phyloP scores from a whole-genome alignment of 257 asterid species.

The Scutellaria barbata region DNA sequence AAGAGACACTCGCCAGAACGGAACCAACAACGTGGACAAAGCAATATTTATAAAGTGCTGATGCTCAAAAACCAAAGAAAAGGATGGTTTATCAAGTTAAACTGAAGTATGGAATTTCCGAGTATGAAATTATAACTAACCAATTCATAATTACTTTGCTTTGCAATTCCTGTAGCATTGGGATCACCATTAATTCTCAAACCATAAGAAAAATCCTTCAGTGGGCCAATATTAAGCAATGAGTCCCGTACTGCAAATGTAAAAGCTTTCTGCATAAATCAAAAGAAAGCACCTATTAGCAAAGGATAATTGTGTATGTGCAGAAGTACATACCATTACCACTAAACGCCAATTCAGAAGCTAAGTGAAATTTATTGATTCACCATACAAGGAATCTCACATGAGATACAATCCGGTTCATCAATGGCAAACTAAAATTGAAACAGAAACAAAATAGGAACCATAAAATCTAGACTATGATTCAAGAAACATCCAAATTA shows the following conservation, averaged over 20 bases:
- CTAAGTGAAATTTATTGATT: constrained; percentile 14
- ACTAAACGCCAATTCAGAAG: constrained; percentile 18
- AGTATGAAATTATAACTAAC: constrained; percentile 52
- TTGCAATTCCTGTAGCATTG: constrained; percentile 79
- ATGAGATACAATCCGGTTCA: constrained; percentile 25
- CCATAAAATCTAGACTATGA: constrained; percentile 9
- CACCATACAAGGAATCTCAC: constrained; percentile 6
- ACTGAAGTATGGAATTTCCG: constrained; percentile 11
- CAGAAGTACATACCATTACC: constrained; percentile 29
- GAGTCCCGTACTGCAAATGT: constrained; percentile 94
- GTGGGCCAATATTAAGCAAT: constrained; percentile 87
- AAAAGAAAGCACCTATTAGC: constrained; percentile 37
- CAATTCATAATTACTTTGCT: constrained; percentile 95
- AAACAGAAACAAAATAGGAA: constrained; percentile 17
- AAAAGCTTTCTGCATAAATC: constrained; percentile 74
- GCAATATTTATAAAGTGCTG: constrained; percentile 31
- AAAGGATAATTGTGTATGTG: constrained; percentile 19
- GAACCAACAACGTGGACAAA: constrained; percentile 16
- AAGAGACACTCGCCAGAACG: too few species aligned
- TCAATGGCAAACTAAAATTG: background rate
- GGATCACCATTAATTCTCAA: constrained; percentile 86
- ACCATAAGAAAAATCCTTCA: constrained; percentile 91
- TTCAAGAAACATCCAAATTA: constrained; percentile 15
- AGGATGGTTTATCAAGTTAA: constrained; percentile 25
- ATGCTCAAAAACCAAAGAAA: constrained; percentile 24